Evolutionary conservation across 345 rosid species (phyloP).

Genomic region (Rhizophora apiculata): DNA sequence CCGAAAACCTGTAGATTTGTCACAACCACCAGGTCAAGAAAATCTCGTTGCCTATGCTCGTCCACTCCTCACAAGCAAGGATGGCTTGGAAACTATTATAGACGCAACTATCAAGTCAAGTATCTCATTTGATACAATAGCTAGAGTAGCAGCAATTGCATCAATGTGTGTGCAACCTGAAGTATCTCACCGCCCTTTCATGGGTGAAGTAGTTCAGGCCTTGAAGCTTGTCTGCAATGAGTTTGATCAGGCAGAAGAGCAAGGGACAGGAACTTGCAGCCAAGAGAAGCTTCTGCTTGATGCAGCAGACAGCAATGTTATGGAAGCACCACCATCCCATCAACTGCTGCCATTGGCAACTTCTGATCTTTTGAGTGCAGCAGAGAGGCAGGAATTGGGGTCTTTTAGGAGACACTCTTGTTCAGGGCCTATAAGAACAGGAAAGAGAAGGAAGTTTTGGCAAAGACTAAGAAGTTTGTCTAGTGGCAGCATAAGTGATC

Average conservation of each 20-base stretch:
- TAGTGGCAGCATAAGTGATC: constrained; percentile 55
- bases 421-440: constrained; percentile 45
- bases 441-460: constrained; percentile 48
- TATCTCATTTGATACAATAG: constrained; percentile 41
- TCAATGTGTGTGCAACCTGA: constrained; percentile 74
- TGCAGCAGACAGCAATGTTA: constrained; percentile 25
- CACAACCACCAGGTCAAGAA: constrained; percentile 67
- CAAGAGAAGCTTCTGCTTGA: constrained; percentile 19
- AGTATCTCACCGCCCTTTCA: constrained; percentile 63
- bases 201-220: constrained; percentile 73
- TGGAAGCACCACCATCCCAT: constrained; percentile 24
- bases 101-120: constrained; percentile 43
- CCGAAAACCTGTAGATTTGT: constrained; percentile 64
- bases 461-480: constrained; percentile 45
- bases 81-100: constrained; percentile 42
- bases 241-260: constrained; percentile 39
- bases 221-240: constrained; percentile 61
- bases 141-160: constrained; percentile 64
- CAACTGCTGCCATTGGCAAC: constrained; percentile 23
- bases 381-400: constrained; percentile 36
- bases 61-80: constrained; percentile 53
- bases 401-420: constrained; percentile 38
- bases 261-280: constrained; percentile 17
- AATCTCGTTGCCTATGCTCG: constrained; percentile 64
- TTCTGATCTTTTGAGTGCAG: constrained; percentile 27